Percentiles rank a stretch among this genome's conserved stretches.
These are phyloP conservation scores for Moniliella sp. DNA, from an alignment of 1,284 basidiomycete species.

Conservation along the genomic window DNA sequence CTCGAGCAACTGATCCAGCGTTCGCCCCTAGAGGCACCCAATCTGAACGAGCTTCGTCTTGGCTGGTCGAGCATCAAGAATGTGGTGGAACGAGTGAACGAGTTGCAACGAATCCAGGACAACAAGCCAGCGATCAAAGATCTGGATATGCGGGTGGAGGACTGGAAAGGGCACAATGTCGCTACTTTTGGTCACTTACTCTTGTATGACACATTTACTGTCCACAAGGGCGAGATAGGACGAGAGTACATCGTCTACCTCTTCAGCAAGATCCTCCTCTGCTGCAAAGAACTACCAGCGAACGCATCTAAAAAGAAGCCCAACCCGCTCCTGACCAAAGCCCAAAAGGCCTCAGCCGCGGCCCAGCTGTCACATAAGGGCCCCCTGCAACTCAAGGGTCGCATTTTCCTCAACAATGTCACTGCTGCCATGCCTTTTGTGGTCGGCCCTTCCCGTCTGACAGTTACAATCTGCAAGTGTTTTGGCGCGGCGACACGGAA, in stretches of 20 bases:
- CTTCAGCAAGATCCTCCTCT: slow-evolving; percentile 93
- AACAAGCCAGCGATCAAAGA: slow-evolving; percentile 70
- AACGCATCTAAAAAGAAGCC: slow-evolving; percentile 14
- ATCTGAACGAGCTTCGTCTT: slow-evolving; percentile 54
- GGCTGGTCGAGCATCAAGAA: slow-evolving; percentile 70
- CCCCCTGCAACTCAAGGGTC: slow-evolving; percentile 75
- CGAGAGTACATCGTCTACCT: slow-evolving; percentile 95
- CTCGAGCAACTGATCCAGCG: slow-evolving; percentile 45
- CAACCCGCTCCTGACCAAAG: slow-evolving; percentile 1
- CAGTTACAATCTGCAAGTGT: slow-evolving; percentile 48
- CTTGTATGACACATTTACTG: slow-evolving; percentile 80
- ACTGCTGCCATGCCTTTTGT: slow-evolving; percentile 41
- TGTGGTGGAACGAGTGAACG: slow-evolving; percentile 86
- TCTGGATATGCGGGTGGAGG: slow-evolving; percentile 67
- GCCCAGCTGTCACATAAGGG: too few species aligned
- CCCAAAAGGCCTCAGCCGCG: slow-evolving; percentile 10
- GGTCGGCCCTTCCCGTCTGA: too few species aligned
- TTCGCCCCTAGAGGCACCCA: slow-evolving; percentile 14
- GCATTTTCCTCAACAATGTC: slow-evolving; percentile 92
- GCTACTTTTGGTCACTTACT: slow-evolving; percentile 76
- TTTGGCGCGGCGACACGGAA: slow-evolving; percentile 80
- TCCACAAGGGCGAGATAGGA: slow-evolving; percentile 86
- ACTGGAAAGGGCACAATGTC: slow-evolving; percentile 96
- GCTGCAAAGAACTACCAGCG: slow-evolving; percentile 57
- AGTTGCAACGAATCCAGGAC: slow-evolving; percentile 60